These are phyloP conservation scores for Gyromitra esculenta DNA, from an alignment of 2,329 filamentous ascomycete species.

Conservation along the genomic window DNA sequence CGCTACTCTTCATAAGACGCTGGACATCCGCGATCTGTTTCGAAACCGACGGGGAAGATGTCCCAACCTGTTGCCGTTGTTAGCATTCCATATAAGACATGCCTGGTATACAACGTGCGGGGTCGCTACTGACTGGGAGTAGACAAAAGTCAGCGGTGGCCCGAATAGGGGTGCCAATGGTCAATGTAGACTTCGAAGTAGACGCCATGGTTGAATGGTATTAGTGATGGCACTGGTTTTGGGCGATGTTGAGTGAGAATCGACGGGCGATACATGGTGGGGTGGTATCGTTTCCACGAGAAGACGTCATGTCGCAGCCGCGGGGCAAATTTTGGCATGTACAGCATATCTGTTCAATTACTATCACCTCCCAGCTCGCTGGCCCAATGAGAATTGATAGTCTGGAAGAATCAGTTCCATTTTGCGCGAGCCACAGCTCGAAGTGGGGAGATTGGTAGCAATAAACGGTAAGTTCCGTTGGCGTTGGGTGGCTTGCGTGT, in stretches of 20 bases:
- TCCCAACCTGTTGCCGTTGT: conserved; percentile 72
- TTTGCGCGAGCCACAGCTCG: background rate
- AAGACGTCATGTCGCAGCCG: conserved; percentile 33
- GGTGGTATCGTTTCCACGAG: conserved; percentile 17
- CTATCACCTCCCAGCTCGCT: background rate
- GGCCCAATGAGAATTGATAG: background rate
- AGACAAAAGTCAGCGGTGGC: conserved; percentile 93
- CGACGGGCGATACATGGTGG: background rate
- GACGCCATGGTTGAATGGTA: conserved; percentile 28
- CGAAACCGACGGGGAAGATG: conserved; percentile 77
- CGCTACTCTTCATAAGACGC: conserved; percentile 80
- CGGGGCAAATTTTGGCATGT: conserved; percentile 21
- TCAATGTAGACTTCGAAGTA: conserved; percentile 28
- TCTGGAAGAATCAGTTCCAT: background rate
- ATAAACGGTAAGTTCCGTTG: background rate
- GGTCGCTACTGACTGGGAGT: conserved; percentile 71
- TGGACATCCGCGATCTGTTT: conserved; percentile 90
- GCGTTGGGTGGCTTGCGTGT: background rate
- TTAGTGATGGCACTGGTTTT: background rate
- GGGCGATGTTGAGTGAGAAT: conserved; percentile 16
- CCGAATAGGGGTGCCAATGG: conserved; percentile 70
- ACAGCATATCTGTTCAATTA: background rate
- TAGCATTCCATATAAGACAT: conserved; percentile 17
- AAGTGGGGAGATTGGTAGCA: background rate
- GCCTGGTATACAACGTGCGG: background rate